Percentiles rank a stretch among this genome's conserved stretches.
phyloP scores from a whole-genome alignment of 495 filamentous ascomycete species.

The Hypoxylon crocopeplum region DNA sequence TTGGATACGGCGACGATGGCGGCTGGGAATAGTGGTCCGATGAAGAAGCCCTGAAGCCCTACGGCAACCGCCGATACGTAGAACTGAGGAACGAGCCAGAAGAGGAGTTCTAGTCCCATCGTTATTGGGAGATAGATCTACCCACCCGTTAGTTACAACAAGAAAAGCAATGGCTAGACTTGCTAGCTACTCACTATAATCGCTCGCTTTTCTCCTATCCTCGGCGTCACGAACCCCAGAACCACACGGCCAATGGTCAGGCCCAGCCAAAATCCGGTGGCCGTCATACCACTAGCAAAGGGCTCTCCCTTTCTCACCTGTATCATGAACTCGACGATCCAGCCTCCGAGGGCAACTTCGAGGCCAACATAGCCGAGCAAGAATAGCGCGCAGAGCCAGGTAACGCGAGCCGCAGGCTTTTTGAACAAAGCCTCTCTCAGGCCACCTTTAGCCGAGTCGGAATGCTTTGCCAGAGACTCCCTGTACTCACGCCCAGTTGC shows the following conservation, averaged over 20 bases:
- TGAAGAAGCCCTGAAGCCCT: slow-evolving; percentile 74
- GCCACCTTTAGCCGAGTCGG: slow-evolving; percentile 38
- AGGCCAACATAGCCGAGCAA: slow-evolving; percentile 80
- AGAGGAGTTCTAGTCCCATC: slow-evolving; percentile 74
- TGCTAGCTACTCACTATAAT: slow-evolving; percentile 43
- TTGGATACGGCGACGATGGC: slow-evolving; percentile 82
- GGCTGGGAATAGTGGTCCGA: slow-evolving; percentile 83
- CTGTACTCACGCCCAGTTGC: slow-evolving; percentile 69
- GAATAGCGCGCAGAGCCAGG: slow-evolving; percentile 80
- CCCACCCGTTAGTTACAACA: slow-evolving; percentile 51
- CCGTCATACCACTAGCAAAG: slow-evolving; percentile 76
- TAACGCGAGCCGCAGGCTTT: slow-evolving; percentile 54
- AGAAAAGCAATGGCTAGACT: slow-evolving; percentile 40
- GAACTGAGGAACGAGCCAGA: slow-evolving; percentile 83
- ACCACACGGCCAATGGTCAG: slow-evolving; percentile 77
- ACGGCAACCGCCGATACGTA: slow-evolving; percentile 77
- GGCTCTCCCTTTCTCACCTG: slow-evolving; percentile 73
- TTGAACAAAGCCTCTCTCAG: slow-evolving; percentile 64
- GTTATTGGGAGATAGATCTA: slow-evolving; percentile 64
- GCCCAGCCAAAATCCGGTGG: slow-evolving; percentile 84
- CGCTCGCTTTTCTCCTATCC: slow-evolving; percentile 74
- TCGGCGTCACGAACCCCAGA: slow-evolving; percentile 71
- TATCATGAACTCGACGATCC: slow-evolving; percentile 89
- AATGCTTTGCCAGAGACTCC: slow-evolving; percentile 53
- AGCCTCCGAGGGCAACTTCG: slow-evolving; percentile 87